Conservation (phyloP, 192 early-diverging fungal species). For the Podila minutissima region DNA sequence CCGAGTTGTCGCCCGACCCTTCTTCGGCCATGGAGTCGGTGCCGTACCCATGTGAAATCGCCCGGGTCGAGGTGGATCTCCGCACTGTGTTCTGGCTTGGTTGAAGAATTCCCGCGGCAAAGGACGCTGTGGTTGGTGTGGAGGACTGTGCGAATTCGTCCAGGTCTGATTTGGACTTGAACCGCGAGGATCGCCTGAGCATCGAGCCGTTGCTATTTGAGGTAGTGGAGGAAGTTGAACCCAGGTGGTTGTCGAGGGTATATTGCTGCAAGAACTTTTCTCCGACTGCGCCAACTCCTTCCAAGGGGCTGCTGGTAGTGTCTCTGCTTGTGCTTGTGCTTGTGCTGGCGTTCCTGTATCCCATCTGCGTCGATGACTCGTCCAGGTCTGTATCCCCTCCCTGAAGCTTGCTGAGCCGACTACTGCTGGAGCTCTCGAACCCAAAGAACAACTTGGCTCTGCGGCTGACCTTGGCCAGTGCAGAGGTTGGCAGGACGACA, state of each 20-base stretch:
- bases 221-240: slow-evolving; percentile 4
- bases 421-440: neutral
- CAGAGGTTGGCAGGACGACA: slow-evolving; percentile 17
- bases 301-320: neutral
- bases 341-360: neutral
- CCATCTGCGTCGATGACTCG: neutral
- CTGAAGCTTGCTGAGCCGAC: neutral
- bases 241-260: slow-evolving; percentile 46
- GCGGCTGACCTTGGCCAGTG: slow-evolving; percentile 12
- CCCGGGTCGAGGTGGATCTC: neutral
- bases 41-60: slow-evolving; percentile 25
- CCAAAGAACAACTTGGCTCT: slow-evolving; percentile 4
- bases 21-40: slow-evolving; percentile 51
- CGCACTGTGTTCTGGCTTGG: neutral
- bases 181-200: slow-evolving; percentile 39
- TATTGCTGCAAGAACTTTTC: slow-evolving; percentile 48
- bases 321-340: neutral
- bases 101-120: neutral
- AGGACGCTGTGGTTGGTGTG: neutral
- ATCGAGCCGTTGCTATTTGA: slow-evolving; percentile 19
- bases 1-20: slow-evolving; percentile 41
- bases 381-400: neutral
- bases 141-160: slow-evolving; percentile 48
- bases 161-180: slow-evolving; percentile 44
- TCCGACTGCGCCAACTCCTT: slow-evolving; percentile 24